Evolutionary conservation across 2,329 filamentous ascomycete species (phyloP), one percentile per base, ranked within the genome.

Genomic region (Neopestalotiopsis sp.): DNA sequence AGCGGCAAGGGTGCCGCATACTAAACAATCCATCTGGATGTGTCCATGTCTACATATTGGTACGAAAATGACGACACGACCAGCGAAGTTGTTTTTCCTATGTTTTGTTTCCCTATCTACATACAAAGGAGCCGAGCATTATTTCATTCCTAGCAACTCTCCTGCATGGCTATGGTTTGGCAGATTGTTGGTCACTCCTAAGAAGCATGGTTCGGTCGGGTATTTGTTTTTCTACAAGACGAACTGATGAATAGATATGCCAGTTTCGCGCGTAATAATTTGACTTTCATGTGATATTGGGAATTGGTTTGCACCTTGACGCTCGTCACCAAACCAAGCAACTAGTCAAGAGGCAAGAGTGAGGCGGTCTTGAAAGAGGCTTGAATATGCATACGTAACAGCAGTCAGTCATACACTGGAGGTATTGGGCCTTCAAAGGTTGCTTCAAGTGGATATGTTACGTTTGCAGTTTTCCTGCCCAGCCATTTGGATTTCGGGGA

Each of bases 1-100:
- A 78, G 83, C 40, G 81, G 76, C 3, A 78, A 77, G 20, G 84
- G 84, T 0, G 74, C 75, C 30, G 78, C 80, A 4, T 82, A 75
- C 53, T 74, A 77, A 67, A 30, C 73, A 72, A 5, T 10, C 34
- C 10, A 7, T 38, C 69, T 76, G 63, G 73, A 71, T 61, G 72
- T 75, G 65, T 28, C 38, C 20, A 64, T 64, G 61, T 53, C 38
- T 53, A 64, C 40, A 64, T 49, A 5, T 14, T 17, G 30, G 24
- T 13, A 30, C 10, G 28, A 40, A 28, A 49, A 20, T 64, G 10
- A 40, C n/a, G 59, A 40, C 59, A 64, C 40, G 61, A 64, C 38
- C 40, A 64, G 42, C 38, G 9, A 49, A 40, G 40, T 64, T 49
- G 61, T 24, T 45, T 28, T 53, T 45, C 34, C 20, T 64, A 53